Base-by-base conservation (phyloP, 2,329 filamentous ascomycete genomes). In the Aspergillus alliaceus region DNA sequence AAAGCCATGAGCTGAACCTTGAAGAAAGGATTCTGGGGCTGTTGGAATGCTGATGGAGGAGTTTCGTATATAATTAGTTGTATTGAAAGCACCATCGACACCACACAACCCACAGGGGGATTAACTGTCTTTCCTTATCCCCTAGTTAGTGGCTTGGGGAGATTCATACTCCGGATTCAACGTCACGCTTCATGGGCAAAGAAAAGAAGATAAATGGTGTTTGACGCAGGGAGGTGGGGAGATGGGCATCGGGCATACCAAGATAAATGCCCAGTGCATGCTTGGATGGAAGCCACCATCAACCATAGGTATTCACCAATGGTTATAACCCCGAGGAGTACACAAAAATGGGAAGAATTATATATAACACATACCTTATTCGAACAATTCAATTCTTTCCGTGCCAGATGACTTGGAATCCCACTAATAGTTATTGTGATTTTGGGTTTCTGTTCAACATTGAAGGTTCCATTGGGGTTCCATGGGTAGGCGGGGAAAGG, bases 401-500 rank as follows among this genome's bases (percentile, higher is more conserved):
- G 15, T 44, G 7, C 15, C 27, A 18, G 4, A 44, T 44, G 15
- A 27, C 20, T 42, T 24, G 5, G 25, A 44, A 15, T 6, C 14
- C 24, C 15, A n/a, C 14, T 39, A 11, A n/a, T 27, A 25, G 22
- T 25, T 15, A 29, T 44, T 29, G 24, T 27, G 24, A 44, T 2
- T 29, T 27, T 18, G 24, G 27, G 40, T 44, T 44, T 15, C 15
- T n/a, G 8, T 27, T 25, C 7, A 44, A 25, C 22, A 5, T 22
- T 15, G 39, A 42, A 42, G 39, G 39, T 24, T 22, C 39, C 22
- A 44, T 44, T 44, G 50, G 27, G 50, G 18, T 57, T 57, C 57
- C 57, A 57, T 57, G 57, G 57, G 24, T 57, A 40, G 50, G 18
- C 6, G 53, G 57, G 53, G 18, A 14, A 44, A 52, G 27, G 35